Conservation (phyloP, 2,329 filamentous ascomycete genomes). For the Ceratocystis albifundus region DNA sequence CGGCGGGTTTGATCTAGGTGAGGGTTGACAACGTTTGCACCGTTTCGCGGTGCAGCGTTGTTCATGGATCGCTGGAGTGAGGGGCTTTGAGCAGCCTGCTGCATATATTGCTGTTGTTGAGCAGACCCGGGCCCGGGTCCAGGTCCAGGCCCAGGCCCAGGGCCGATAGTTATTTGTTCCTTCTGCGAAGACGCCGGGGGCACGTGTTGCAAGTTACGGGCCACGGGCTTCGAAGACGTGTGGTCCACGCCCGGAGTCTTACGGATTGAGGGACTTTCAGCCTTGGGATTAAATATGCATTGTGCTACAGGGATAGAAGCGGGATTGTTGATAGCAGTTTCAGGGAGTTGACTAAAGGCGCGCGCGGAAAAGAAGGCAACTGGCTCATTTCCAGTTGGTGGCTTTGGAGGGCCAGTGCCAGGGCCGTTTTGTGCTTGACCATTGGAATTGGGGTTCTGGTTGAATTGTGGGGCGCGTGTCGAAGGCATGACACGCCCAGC, state of each 20-base stretch:
- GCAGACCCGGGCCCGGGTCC: slow-evolving; percentile 22
- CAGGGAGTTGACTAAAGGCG: slow-evolving; percentile 47
- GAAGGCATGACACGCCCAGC: slow-evolving; percentile 6
- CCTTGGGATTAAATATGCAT: slow-evolving; percentile 58
- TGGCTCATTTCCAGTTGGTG: slow-evolving; percentile 32
- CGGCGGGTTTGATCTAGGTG: slow-evolving; percentile 43
- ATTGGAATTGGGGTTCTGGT: slow-evolving; percentile 3
- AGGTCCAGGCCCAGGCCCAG: slow-evolving; percentile 28
- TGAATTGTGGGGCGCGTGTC: slow-evolving; percentile 5
- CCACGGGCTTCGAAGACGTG: slow-evolving; percentile 60
- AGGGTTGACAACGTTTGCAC: slow-evolving; percentile 40
- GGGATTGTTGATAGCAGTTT: slow-evolving; percentile 33
- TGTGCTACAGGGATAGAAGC: slow-evolving; percentile 36
- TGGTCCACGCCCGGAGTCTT: slow-evolving; percentile 85
- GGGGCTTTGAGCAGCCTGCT: slow-evolving; percentile 20
- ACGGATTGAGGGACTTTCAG: slow-evolving; percentile 72
- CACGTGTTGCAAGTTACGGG: slow-evolving; percentile 44
- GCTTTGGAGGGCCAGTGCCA: slow-evolving; percentile 27
- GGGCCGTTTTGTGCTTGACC: neutral
- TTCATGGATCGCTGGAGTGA: slow-evolving; percentile 18
- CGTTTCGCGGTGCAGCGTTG: slow-evolving; percentile 28
- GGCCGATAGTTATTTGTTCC: slow-evolving; percentile 3
- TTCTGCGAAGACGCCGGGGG: slow-evolving; percentile 31
- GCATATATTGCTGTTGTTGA: slow-evolving; percentile 23
- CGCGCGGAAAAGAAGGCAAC: slow-evolving; percentile 61